Conservation (phyloP, 805 yeast species). For the Clavispora santaluciae region DNA sequence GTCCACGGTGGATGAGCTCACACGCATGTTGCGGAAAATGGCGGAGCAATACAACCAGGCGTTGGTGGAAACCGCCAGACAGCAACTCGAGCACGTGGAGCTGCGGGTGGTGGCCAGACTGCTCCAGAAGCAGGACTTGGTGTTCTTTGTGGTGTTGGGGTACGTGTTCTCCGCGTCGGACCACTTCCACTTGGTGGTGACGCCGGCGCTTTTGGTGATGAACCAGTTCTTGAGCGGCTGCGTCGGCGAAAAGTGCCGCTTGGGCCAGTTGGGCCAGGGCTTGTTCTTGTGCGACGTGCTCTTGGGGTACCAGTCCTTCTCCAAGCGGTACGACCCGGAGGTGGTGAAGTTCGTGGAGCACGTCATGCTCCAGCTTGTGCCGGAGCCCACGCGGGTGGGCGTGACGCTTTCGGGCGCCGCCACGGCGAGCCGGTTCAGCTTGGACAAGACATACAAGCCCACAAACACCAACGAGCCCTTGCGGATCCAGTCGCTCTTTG, state of each 20-base stretch:
- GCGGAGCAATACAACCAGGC: constrained; percentile 62
- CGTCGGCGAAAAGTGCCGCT: constrained; percentile 36
- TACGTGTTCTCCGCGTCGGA: constrained; percentile 88
- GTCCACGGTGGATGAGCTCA: constrained; percentile 38
- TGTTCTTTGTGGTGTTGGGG: constrained; percentile 70
- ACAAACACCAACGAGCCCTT: constrained; percentile 4
- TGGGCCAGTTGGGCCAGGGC: constrained; percentile 49
- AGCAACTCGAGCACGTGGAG: constrained; percentile 52
- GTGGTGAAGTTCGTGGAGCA: constrained; percentile 54
- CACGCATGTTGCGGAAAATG: constrained; percentile 47
- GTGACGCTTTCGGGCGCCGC: constrained; percentile 10
- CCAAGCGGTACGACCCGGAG: constrained; percentile 85
- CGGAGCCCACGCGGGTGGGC: constrained; percentile 25
- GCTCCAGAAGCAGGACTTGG: constrained; percentile 43
- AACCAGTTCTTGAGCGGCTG: constrained; percentile 51
- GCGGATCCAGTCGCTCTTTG: constrained; percentile 10
- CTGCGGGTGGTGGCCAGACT: constrained; percentile 36
- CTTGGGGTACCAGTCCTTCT: constrained; percentile 67
- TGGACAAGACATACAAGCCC: constrained; percentile 16
- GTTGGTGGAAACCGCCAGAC: constrained; percentile 60
- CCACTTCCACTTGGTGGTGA: constrained; percentile 85
- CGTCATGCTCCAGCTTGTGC: constrained; percentile 42
- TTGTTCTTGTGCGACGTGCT: constrained; percentile 61
- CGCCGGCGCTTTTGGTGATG: constrained; percentile 74
- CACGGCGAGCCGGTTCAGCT: constrained; percentile 7